Evolutionary conservation across 805 yeast species (phyloP).

Genomic region (Torulaspora franciscae): DNA sequence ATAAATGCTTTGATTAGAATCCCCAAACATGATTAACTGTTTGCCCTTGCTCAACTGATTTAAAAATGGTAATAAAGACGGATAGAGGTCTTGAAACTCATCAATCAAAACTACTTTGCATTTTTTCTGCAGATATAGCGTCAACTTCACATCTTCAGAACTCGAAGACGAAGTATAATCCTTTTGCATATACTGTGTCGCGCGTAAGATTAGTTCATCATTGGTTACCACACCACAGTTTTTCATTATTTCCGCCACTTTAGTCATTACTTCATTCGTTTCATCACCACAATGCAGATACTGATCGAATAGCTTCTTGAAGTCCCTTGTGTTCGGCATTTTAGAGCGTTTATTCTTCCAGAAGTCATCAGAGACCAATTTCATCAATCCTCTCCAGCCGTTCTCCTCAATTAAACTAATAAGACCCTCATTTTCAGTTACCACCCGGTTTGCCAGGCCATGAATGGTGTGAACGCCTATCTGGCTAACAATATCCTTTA

Average conservation of each 20-base stretch:
- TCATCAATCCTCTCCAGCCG: conserved; percentile 46
- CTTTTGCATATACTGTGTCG: conserved; percentile 16
- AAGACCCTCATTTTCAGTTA: conserved; percentile 39
- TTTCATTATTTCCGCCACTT: conserved; percentile 29
- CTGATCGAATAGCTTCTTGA: conserved; percentile 21
- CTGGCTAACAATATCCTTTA: conserved; percentile 18
- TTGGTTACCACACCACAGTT: conserved; percentile 35
- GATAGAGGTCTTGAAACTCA: conserved; percentile 69
- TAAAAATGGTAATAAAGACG: conserved; percentile 45
- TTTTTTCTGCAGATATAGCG: conserved; percentile 13
- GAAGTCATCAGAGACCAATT: conserved; percentile 30
- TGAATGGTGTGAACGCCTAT: conserved; percentile 58
- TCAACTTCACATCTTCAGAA: conserved; percentile 6
- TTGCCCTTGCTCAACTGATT: conserved; percentile 36
- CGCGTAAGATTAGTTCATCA: conserved; percentile 30
- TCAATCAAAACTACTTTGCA: conserved; percentile 53
- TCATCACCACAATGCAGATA: conserved; percentile 12
- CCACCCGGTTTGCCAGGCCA: conserved; percentile 50
- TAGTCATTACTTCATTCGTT: conserved; percentile 20
- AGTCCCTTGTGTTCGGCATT: conserved; percentile 13
- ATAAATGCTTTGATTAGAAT: conserved; percentile 65
- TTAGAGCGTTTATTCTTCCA: conserved; percentile 13
- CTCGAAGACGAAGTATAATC: background rate
- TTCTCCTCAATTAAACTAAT: conserved; percentile 49
- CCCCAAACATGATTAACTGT: conserved; percentile 67